phyloP scores from a whole-genome alignment of 2,329 filamentous ascomycete species.

The Ophiostoma ulmi region DNA sequence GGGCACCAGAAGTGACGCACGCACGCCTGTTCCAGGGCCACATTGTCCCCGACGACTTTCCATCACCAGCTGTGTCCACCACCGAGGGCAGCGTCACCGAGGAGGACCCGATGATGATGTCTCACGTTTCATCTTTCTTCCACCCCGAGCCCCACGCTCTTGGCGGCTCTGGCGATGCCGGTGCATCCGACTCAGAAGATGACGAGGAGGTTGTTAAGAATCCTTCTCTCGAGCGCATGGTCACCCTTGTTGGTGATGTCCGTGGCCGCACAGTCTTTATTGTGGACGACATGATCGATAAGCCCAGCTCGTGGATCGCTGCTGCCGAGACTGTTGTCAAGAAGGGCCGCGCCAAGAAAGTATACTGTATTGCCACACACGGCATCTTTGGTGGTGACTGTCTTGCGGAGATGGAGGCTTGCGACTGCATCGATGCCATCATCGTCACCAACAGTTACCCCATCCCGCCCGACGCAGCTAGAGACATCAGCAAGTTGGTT shows the following conservation, averaged over 20 bases:
- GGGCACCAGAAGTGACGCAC: conserved; percentile 83
- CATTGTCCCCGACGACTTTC: conserved; percentile 89
- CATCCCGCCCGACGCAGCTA: conserved; percentile 68
- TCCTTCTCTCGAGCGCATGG: conserved; percentile 81
- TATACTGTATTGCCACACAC: conserved; percentile 97
- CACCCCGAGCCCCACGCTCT: conserved; percentile 63
- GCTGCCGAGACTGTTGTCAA: conserved; percentile 96
- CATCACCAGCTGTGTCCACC: conserved; percentile 67
- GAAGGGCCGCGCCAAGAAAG: conserved; percentile 81
- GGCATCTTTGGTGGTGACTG: conserved; percentile 89
- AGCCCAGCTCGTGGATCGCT: conserved; percentile 92
- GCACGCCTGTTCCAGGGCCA: conserved; percentile 89
- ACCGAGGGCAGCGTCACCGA: conserved; percentile 60
- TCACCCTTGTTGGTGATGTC: conserved; percentile 95
- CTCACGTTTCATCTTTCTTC: conserved; percentile 75
- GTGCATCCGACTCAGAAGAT: conserved; percentile 82
- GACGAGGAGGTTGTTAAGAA: conserved; percentile 65
- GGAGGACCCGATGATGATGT: conserved; percentile 78
- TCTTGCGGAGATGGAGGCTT: conserved; percentile 82
- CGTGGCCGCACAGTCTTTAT: conserved; percentile 84
- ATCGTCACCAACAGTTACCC: conserved; percentile 98
- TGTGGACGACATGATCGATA: conserved; percentile 99
- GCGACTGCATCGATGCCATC: conserved; percentile 88
- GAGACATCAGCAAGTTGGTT: conserved; percentile 73
- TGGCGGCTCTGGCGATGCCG: conserved; percentile 78